Evolutionary conservation across 1,139 yeast species (phyloP).

Genomic region (Hyphopichia fennica): DNA sequence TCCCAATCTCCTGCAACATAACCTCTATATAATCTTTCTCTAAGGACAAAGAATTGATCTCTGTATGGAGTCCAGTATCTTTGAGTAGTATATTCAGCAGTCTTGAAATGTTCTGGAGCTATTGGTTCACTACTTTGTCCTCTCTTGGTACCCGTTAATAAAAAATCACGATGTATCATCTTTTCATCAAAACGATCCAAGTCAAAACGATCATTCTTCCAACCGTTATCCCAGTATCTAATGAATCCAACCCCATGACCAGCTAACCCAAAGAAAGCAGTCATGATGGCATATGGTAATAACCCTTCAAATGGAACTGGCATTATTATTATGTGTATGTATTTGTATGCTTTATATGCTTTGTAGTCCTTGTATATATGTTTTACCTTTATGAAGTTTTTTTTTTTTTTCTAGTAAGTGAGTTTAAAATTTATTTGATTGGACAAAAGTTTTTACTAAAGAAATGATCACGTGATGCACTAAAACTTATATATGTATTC

Average conservation of each 20-base stretch:
- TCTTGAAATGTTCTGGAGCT: conserved; percentile 69
- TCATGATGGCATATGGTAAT: conserved; percentile 49
- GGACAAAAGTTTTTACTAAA: conserved; percentile 4
- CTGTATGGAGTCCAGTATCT: conserved; percentile 52
- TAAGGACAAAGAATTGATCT: conserved; percentile 47
- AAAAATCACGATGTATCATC: conserved; percentile 70
- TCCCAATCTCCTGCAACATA: conserved; percentile 52
- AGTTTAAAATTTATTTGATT: conserved; percentile 9
- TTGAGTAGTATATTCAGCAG: conserved; percentile 34
- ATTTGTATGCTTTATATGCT: conserved; percentile 1
- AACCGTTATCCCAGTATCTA: conserved; percentile 54
- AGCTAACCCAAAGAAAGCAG: conserved; percentile 49
- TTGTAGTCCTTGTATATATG: conserved; percentile 5
- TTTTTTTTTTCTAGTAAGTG: background rate
- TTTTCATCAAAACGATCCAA: conserved; percentile 47
- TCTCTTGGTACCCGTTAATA: conserved; percentile 71
- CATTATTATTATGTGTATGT: conserved; percentile 21
- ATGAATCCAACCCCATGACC: conserved; percentile 49
- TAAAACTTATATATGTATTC: too few species aligned
- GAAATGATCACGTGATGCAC: conserved; percentile 4
- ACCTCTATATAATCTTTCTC: conserved; percentile 53
- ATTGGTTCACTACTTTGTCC: conserved; percentile 67
- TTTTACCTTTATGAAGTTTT: conserved; percentile 4
- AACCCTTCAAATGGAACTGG: conserved; percentile 55
- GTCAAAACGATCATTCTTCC: conserved; percentile 50